Base-by-base conservation (phyloP, 345 rosid species). In the Geranium rotundifolium region DNA sequence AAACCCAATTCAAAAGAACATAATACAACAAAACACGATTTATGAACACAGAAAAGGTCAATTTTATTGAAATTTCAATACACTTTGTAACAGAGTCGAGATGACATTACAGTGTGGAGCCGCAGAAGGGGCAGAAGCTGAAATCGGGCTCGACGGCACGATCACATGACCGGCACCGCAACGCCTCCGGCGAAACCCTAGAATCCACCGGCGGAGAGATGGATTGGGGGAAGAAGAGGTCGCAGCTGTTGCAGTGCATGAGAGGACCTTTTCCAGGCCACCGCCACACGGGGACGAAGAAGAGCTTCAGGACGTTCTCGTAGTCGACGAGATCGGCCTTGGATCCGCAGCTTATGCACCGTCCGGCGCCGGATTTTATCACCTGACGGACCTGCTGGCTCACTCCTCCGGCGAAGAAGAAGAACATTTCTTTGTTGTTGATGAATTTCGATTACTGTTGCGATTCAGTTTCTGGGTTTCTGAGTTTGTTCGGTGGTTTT, bases 331-430 rank as follows among this genome's bases (percentile, higher is more conserved):
- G 86, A 75, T 92, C 96, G 18, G 95, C 95, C 49, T 59, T 69
- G 12, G 95, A 89, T 3, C 84, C 79, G 64, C 98, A 89, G 61
- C 68, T 71, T 19, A 89, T 74, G 82, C 98, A 89, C 55, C 75
- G 75, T 10, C 89, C 89, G 15, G 74, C 91, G 29, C 85, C 82
- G 17, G 84, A 75, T 78, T 87, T 78, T 58, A 87, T 72, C 16
- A 92, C 90, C 72, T 65, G 81, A 29, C 88, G 74, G 27, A 78
- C 91, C 62, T 87, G 95, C 68, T 92, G 95, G 67, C 83, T 88
- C 57, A 92, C 54, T 61, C 95, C 96, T 39, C 96, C 96, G 4
- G 71, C 96, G 67, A 92, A 84, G 83, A 92, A 92, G 85, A 87
- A 85, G 80, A 89, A 85, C 95, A 89, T 92, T 19, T 67, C 63